These are phyloP conservation scores for Ogataea minuta DNA, from an alignment of 805 yeast species.

Conservation along the genomic window DNA sequence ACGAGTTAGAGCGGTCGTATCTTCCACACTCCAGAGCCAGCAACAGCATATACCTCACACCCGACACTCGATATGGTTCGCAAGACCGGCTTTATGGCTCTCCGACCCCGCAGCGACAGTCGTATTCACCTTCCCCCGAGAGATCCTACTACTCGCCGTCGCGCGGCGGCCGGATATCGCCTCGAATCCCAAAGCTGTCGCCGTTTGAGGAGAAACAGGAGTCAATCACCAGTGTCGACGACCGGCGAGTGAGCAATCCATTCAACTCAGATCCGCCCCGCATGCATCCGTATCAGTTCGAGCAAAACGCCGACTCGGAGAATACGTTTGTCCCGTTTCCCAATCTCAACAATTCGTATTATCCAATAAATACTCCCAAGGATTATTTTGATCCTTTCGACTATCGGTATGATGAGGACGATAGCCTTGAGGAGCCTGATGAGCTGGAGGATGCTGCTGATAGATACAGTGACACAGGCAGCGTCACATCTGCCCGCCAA, in stretches of 20 bases:
- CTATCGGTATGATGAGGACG: conserved; percentile 25
- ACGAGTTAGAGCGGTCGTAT: conserved; percentile 10
- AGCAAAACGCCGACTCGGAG: conserved; percentile 26
- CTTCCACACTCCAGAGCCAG: conserved; percentile 4
- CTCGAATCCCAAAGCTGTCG: conserved; percentile 12
- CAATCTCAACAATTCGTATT: conserved; percentile 31
- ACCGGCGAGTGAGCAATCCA: conserved; percentile 1
- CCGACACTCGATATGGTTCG: conserved; percentile 9
- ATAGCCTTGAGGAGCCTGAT: conserved; percentile 16
- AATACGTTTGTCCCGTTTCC: conserved; percentile 37
- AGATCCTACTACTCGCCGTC: conserved; percentile 9
- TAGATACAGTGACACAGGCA: conserved; percentile 8
- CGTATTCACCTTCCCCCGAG: conserved; percentile 25
- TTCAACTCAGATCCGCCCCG: conserved; percentile 1
- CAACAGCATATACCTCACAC: conserved; percentile 12
- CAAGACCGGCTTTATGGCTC: conserved; percentile 19
- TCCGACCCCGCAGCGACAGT: conserved; percentile 20
- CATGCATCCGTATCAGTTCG: conserved; percentile 22
- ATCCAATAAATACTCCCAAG: conserved; percentile 32
- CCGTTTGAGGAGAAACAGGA: conserved; percentile 16
- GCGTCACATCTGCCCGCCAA: conserved; percentile 32
- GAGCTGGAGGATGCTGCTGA: conserved; percentile 17
- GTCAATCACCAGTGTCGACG: not conserved
- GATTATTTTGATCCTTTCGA: conserved; percentile 33
- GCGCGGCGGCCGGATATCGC: not conserved